Evolutionary conservation across 169 alveolate species (phyloP).

Genomic region (Plasmodium coatneyi): DNA sequence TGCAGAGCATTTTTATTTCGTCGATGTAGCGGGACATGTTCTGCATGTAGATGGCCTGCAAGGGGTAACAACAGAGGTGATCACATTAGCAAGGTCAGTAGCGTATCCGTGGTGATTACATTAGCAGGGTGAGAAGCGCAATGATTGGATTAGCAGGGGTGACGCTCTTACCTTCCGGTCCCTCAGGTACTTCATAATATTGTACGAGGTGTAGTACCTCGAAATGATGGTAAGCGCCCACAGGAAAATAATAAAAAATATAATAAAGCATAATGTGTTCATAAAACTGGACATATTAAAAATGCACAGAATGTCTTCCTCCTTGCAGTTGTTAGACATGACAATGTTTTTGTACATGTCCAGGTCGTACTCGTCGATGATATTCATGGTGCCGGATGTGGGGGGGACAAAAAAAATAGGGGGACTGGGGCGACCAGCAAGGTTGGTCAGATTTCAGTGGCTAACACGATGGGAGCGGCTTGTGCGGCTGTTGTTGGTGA

Average conservation of each 20-base stretch:
- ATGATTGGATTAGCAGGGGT: too few relatives aligned
- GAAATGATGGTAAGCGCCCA: constrained; percentile 21
- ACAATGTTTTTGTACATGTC: constrained; percentile 52
- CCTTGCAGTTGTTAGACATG: constrained; percentile 51
- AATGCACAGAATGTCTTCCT: constrained; percentile 28
- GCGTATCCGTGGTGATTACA: too few relatives aligned
- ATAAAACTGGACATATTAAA: constrained; percentile 42
- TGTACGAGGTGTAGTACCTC: constrained; percentile 22
- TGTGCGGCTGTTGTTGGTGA: too few relatives aligned
- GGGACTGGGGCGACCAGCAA: too few relatives aligned
- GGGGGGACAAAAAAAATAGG: too few relatives aligned
- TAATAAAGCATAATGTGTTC: constrained; percentile 34
- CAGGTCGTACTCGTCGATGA: constrained; percentile 47
- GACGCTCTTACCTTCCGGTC: constrained; percentile 24
- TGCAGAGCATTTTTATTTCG: constrained; percentile 35
- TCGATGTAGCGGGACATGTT: constrained; percentile 28
- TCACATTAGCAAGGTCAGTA: too few relatives aligned
- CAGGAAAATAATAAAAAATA: constrained; percentile 21
- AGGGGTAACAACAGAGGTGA: too few relatives aligned
- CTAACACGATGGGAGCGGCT: not conserved
- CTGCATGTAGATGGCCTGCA: constrained; percentile 53
- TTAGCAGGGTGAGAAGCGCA: not conserved
- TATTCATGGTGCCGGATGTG: constrained; percentile 6
- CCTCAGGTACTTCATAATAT: constrained; percentile 25
- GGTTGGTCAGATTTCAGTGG: not conserved